Percentiles rank a stretch among this genome's conserved stretches.
phyloP scores from a whole-genome alignment of 2,329 filamentous ascomycete species.

The Aureobasidium lini region DNA sequence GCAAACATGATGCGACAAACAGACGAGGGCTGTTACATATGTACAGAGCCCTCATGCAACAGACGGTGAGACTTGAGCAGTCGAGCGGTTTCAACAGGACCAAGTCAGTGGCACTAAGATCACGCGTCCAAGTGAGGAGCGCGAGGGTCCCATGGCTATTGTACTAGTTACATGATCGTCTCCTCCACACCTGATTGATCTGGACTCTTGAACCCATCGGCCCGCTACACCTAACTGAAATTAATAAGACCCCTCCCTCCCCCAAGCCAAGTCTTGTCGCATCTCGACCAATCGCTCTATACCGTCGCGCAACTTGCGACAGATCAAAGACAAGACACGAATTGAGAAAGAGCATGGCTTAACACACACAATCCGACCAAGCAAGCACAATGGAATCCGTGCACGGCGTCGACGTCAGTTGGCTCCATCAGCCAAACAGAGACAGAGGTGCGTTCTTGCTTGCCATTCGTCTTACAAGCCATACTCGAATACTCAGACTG shows the following conservation, averaged over 20 bases:
- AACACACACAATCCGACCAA: background rate
- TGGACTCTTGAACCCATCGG: background rate
- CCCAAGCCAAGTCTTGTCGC: background rate
- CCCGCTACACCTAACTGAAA: conserved; percentile 5
- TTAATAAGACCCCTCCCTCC: background rate
- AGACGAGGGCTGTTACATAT: background rate
- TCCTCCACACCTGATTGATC: conserved; percentile 3
- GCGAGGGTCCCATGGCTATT: background rate
- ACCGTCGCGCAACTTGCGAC: background rate
- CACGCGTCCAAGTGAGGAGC: background rate
- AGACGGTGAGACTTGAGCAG: background rate
- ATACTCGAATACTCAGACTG: conserved; percentile 9
- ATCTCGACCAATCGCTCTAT: background rate
- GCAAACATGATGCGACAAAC: background rate
- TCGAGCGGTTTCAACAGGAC: background rate
- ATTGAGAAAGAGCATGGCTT: conserved; percentile 9
- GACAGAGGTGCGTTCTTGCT: conserved; percentile 56
- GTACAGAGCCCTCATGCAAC: background rate
- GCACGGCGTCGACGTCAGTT: conserved; percentile 79
- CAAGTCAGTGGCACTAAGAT: background rate
- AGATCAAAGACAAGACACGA: background rate
- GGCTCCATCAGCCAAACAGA: conserved; percentile 67
- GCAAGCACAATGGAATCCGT: conserved; percentile 30
- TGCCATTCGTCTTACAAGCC: conserved; percentile 17
- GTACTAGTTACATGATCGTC: background rate